Percentiles rank a stretch among this genome's conserved stretches.
Conservation (phyloP, 257 asterid species). For the Nicotiana undulata region DNA sequence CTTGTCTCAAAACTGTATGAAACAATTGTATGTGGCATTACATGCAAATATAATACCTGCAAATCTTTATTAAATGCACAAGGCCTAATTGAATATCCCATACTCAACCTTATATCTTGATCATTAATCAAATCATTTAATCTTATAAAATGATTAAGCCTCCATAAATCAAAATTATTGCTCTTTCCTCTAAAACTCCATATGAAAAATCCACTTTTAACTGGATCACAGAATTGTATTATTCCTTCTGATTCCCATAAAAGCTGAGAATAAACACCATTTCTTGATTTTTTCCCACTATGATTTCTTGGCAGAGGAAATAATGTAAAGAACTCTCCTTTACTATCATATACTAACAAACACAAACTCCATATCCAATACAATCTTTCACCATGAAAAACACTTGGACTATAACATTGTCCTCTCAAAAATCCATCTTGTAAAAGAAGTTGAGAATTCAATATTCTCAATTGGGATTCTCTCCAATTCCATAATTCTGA, state of each 20-base stretch:
- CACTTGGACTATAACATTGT: neutral
- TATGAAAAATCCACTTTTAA: neutral
- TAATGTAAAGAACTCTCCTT: neutral
- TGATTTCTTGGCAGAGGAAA: conserved; percentile 7
- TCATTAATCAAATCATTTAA: neutral
- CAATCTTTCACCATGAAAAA: conserved; percentile 1
- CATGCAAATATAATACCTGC: conserved; percentile 10
- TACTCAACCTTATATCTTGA: neutral
- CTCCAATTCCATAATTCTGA: conserved; percentile 20
- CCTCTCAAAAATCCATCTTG: conserved; percentile 4
- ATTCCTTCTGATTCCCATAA: conserved; percentile 20
- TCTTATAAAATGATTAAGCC: neutral
- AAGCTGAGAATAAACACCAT: conserved; percentile 1
- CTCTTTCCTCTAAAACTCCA: conserved; percentile 2
- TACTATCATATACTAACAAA: conserved; percentile 7
- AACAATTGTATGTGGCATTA: conserved; percentile 10
- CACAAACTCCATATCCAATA: conserved; percentile 20
- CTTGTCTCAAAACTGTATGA: conserved; percentile 19
- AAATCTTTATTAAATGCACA: conserved; percentile 23
- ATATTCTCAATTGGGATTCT: neutral
- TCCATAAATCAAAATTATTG: neutral
- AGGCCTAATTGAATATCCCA: conserved; percentile 1
- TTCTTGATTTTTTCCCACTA: neutral
- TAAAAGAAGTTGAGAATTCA: neutral
- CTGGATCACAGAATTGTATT: conserved; percentile 9